Evolutionary conservation across 805 yeast species (phyloP).

Genomic region (Yarrowia sp.): DNA sequence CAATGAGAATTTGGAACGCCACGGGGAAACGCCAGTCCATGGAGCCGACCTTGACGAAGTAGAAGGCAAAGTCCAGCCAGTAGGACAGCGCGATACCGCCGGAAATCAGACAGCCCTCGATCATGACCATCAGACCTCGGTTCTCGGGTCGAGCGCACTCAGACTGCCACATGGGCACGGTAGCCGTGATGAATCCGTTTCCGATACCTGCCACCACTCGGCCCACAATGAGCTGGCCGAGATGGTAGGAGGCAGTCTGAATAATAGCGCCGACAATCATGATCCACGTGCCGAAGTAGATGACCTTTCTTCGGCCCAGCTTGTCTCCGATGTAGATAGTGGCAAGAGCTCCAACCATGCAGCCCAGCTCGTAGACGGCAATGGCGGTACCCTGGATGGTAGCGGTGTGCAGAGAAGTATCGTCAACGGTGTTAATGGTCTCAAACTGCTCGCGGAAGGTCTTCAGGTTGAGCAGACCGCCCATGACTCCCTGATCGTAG

Average conservation of each 20-base stretch:
- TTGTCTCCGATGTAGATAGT: conserved; percentile 51
- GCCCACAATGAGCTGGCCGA: conserved; percentile 45
- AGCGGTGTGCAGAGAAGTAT: conserved; percentile 31
- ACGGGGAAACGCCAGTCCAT: conserved; percentile 78
- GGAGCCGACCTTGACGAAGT: conserved; percentile 56
- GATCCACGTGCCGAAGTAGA: conserved; percentile 48
- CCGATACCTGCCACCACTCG: conserved; percentile 73
- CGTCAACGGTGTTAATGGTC: conserved; percentile 32
- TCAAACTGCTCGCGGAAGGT: conserved; percentile 32
- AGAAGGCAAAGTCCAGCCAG: conserved; percentile 45
- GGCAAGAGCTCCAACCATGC: conserved; percentile 48
- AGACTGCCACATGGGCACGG: conserved; percentile 79
- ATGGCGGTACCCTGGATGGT: conserved; percentile 32
- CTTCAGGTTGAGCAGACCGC: conserved; percentile 65
- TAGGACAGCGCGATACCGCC: conserved; percentile 73
- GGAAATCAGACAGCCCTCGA: conserved; percentile 70
- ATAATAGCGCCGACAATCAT: conserved; percentile 51
- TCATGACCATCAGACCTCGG: conserved; percentile 65
- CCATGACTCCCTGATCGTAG: conserved; percentile 75
- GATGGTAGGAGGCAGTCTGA: conserved; percentile 41
- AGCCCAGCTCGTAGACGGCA: conserved; percentile 48
- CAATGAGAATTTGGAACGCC: conserved; percentile 62
- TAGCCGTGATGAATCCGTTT: conserved; percentile 75
- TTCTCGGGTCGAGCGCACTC: conserved; percentile 65
- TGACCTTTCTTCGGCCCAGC: conserved; percentile 49